Evolutionary conservation across 257 asterid species (phyloP).

Genomic region (Sherardia arvensis): DNA sequence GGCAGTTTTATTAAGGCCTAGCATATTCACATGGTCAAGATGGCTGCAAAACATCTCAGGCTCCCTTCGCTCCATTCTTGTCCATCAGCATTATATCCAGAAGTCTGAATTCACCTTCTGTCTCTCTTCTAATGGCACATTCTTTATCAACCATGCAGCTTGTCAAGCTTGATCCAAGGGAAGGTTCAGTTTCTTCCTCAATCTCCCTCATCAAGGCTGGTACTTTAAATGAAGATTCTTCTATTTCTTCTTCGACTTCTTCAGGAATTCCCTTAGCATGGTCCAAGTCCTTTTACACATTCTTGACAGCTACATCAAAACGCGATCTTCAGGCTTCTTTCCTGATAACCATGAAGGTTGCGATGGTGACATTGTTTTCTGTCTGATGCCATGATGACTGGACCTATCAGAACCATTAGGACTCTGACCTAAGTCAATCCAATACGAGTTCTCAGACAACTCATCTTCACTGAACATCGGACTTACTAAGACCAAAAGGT

Average conservation of each 20-base stretch:
- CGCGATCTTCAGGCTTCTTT: constrained; percentile 6
- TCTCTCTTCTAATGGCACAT: constrained; percentile 27
- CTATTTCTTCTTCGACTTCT: not conserved
- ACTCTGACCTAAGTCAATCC: constrained; percentile 29
- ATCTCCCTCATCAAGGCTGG: constrained; percentile 3
- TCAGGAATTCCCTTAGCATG: constrained; percentile 18
- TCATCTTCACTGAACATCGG: constrained; percentile 24
- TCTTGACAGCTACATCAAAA: constrained; percentile 26
- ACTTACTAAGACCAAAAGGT: too few species aligned
- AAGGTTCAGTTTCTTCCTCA: constrained; percentile 17
- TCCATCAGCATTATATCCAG: constrained; percentile 16
- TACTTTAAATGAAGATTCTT: constrained; percentile 11
- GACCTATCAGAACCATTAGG: constrained; percentile 20
- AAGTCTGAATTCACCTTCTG: constrained; percentile 25
- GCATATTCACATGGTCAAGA: constrained; percentile 25
- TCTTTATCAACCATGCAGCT: constrained; percentile 12
- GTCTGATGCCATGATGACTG: constrained; percentile 13
- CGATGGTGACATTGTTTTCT: constrained; percentile 15
- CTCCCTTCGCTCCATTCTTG: constrained; percentile 24
- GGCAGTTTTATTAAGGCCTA: constrained; percentile 29
- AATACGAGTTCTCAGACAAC: constrained; percentile 22
- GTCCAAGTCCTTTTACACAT: constrained; percentile 19
- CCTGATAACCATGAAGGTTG: constrained; percentile 7
- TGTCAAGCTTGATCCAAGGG: not conserved
- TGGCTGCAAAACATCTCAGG: constrained; percentile 25